Evolutionary conservation across 768 basidiomycete genomes (phyloP).

Genomic region (Phanerochaete sordida): DNA sequence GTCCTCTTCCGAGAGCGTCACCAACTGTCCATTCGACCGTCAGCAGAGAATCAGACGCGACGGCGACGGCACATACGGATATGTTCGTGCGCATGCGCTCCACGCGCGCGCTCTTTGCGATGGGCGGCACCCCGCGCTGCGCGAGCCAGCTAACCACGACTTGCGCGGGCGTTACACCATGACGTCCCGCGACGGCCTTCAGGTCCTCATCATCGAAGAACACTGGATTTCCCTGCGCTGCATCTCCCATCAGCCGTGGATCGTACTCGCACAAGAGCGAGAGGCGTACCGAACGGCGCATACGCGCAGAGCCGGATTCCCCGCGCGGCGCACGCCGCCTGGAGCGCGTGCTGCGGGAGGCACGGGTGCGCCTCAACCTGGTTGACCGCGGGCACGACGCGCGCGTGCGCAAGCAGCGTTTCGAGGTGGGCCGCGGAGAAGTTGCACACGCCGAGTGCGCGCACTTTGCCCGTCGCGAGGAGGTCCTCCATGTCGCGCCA

Average conservation of each 20-base stretch:
- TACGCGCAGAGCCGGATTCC: constrained; percentile 59
- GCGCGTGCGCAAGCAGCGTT: constrained; percentile 41
- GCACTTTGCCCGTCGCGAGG: constrained; percentile 22
- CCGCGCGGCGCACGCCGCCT: constrained; percentile 49
- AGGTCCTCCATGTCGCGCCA: constrained; percentile 34
- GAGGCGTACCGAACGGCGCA: constrained; percentile 8
- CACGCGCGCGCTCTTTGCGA: constrained; percentile 48
- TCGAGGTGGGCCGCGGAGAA: constrained; percentile 33
- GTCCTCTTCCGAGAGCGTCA: constrained; percentile 20
- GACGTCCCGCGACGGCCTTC: constrained; percentile 23
- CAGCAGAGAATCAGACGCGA: constrained; percentile 6
- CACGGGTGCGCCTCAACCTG: constrained; percentile 75
- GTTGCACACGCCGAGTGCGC: constrained; percentile 39
- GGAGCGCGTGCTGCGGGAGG: constrained; percentile 56
- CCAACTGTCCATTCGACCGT: constrained; percentile 19
- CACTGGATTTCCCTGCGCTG: constrained; percentile 19
- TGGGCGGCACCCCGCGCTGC: constrained; percentile 48
- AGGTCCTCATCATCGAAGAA: constrained; percentile 31
- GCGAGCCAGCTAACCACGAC: constrained; percentile 55
- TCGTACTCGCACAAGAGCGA: no score
- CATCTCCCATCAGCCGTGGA: no score
- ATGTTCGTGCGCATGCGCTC: constrained; percentile 53
- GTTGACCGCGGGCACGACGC: constrained; percentile 61
- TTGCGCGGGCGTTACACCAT: constrained; percentile 47
- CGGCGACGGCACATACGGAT: neutral